These are phyloP conservation scores for Gaeumannomyces sp. DNA, from an alignment of 2,329 filamentous ascomycete species.

Conservation along the genomic window DNA sequence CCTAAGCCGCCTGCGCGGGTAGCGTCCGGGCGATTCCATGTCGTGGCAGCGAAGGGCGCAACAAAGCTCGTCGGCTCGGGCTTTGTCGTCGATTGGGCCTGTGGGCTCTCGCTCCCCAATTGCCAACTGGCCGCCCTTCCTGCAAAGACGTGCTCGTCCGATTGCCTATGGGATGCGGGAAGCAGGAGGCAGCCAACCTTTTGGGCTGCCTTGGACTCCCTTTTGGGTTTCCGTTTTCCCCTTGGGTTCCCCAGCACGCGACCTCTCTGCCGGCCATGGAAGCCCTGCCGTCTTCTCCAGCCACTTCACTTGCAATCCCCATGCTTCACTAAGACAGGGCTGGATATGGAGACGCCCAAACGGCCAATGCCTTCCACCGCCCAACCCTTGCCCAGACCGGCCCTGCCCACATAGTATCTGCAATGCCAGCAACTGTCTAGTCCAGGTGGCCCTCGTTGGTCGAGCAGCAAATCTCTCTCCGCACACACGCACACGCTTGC, in stretches of 20 bases:
- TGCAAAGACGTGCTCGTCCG: not conserved
- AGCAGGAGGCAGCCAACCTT: not conserved
- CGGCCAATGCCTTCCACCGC: not conserved
- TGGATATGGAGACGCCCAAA: constrained; percentile 1
- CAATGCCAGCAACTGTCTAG: not conserved
- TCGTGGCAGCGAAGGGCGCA: too few species aligned
- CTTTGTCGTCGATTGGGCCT: too few species aligned
- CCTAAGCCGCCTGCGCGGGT: not conserved
- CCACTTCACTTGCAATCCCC: not conserved
- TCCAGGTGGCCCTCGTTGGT: not conserved
- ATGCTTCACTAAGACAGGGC: not conserved
- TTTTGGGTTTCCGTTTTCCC: too few species aligned
- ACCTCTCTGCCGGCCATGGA: not conserved
- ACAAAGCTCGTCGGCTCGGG: too few species aligned
- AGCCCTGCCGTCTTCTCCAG: not conserved
- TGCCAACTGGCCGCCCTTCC: too few species aligned
- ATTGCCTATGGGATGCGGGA: not conserved
- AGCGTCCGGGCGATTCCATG: not conserved
- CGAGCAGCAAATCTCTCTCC: not conserved
- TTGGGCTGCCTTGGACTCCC: too few species aligned
- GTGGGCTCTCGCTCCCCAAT: too few species aligned
- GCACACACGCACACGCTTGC: not conserved
- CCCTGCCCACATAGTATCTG: not conserved
- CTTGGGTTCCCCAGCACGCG: not conserved
- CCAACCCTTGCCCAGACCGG: not conserved